Evolutionary conservation across 306 rosid species (phyloP), one percentile per base, ranked within the genome.

Genomic region (peach (Prunus persica)): DNA sequence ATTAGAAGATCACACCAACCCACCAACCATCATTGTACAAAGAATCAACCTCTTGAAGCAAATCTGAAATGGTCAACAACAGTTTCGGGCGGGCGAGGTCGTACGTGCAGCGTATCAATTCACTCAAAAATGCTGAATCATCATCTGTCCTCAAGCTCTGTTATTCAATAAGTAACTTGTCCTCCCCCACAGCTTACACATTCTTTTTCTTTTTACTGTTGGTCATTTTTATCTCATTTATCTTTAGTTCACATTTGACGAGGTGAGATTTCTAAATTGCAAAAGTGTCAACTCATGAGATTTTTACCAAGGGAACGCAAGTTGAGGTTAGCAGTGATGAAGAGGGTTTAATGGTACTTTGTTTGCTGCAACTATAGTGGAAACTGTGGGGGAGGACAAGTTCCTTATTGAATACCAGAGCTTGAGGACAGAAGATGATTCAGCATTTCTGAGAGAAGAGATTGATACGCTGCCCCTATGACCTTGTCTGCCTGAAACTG

Each of bases 281-380:
- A 78, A 68, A 68, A 73, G 65, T 16, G 60, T 46, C 43, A 38
- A 22, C 8, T 2, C 27, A 54, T 19, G 75, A 67, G 46, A 67
- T 16, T 43, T 78, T 72, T 77, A 55, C 43, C 57, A 76, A 82
- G 24, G 84, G 86, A 76, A 51, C 77, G 11, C 6, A 8, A 6
- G 82, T 85, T 60, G 88, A 82, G 75, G 84, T 82, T 11, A 62
- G 82, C 72, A 85, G 79, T 56, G 88, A 85, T 14, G 86, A 82
- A 25, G 86, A 85, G 24, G 88, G 86, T 52, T 85, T 22, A 70
- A 45, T 34, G 80, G 88, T 46, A 79, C 86, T 82, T 85, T 86
- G 88, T 85, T 85, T 72, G 52, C 79, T 25, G 84, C 82, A 20
- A 78, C 75, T 43, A 56, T 82, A 0, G 69, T 82, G 56, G 52